Evolutionary conservation across 805 yeast genomes (phyloP), one percentile per base, ranked within the genome.

Genomic region (Tetrapisispora iriomotensis): DNA sequence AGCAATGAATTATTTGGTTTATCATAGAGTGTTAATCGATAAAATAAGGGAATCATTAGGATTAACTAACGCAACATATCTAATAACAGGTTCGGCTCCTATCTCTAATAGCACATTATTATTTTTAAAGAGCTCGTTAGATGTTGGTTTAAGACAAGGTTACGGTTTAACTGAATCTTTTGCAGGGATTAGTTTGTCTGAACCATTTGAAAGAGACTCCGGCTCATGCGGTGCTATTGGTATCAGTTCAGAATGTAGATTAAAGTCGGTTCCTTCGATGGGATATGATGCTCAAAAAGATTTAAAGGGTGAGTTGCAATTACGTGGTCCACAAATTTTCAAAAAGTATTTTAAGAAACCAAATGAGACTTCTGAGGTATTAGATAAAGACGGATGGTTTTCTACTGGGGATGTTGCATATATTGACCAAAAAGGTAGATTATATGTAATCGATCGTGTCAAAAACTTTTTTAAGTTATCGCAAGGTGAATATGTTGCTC

Each of bases 391-490:
- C 14, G 80, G 79, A 4, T 78, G 82, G 82, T 78, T 76, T 53
- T 60, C 70, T 26, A 77, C 83, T 2, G 84, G 85, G 37, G 88
- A 80, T 55, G 70, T 80, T 48, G 84, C 75, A 1, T 59, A 56
- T 41, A 57, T 80, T 37, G 74, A 72, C 41, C 41, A 45, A 1
- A 60, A 63, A 6, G 84, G 87, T 10, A 67, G 79, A 34, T 55
- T 82, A 19, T 65, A 60, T 36, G 76, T 82, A 42, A 70, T 82
- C 48, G 92, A 82, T 53, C 68, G 92, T 45, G 86, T 82, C 29
- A 82, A 82, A 65, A 82, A 82, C 61, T 81, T 82, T 62, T 82
- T 81, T 68, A 82, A 82, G 47, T 55, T 75, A 39, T 65, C 78
- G 3, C 80, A 75, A 53, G 80, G 80, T 36, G 79, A 75, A 60